Percentiles rank a stretch among this genome's conserved stretches.
Conservation (phyloP, 2,329 filamentous ascomycete genomes). For the Drechmeria coniospora region DNA sequence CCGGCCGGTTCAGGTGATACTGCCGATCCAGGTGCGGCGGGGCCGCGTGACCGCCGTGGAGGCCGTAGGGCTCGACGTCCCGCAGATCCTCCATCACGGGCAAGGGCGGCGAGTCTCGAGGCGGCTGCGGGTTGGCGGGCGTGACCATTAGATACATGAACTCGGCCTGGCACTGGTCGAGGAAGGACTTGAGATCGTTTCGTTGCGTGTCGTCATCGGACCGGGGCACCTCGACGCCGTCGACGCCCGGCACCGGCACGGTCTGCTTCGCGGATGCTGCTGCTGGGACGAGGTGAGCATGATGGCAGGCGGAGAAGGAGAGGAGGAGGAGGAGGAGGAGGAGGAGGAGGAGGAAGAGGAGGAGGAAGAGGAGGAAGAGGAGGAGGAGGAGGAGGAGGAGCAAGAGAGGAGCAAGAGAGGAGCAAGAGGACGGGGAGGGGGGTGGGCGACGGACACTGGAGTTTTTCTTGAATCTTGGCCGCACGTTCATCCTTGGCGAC, state of each 20-base stretch:
- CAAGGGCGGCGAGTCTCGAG: constrained; percentile 44
- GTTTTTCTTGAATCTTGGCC: constrained; percentile 39
- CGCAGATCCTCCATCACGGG: constrained; percentile 44
- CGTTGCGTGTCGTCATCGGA: constrained; percentile 35
- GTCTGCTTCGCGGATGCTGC: constrained; percentile 27
- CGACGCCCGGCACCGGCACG: constrained; percentile 26
- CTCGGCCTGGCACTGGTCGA: constrained; percentile 49
- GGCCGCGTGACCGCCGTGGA: too few relatives aligned
- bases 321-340: too few relatives aligned
- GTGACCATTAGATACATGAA: constrained; percentile 55
- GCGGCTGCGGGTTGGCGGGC: constrained; percentile 48
- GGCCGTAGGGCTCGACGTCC: constrained; percentile 35
- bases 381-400: too few relatives aligned
- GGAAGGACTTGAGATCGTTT: constrained; percentile 41
- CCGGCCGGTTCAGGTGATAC: constrained; percentile 23
- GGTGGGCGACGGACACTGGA: constrained; percentile 28
- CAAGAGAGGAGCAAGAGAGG: too few relatives aligned
- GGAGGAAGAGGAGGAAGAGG: too few relatives aligned
- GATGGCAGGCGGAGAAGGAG: too few relatives aligned
- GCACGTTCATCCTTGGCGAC: constrained; percentile 35
- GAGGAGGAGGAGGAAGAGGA: too few relatives aligned
- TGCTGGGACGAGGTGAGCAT: too few relatives aligned
- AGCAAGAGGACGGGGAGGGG: too few relatives aligned
- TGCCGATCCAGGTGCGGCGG: constrained; percentile 25
- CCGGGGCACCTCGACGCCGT: constrained; percentile 30